Evolutionary conservation across 1,284 basidiomycete species (phyloP), one percentile per base, ranked within the genome.

Genomic region (Exobasidium cylindrosporum): DNA sequence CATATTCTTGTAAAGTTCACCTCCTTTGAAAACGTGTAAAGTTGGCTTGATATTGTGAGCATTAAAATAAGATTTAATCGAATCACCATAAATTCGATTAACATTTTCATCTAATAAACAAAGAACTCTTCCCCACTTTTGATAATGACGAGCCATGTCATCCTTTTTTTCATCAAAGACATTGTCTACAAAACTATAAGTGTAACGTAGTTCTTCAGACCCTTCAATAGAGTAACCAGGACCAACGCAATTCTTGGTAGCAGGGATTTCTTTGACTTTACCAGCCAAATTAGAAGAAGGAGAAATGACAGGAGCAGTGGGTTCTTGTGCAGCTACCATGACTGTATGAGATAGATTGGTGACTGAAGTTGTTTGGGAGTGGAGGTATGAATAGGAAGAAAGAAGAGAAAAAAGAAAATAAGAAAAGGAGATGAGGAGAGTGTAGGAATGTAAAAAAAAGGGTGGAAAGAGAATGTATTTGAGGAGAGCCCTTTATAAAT

Each of bases 1-100:
- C 81, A 82, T 81, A 67, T 72, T 82, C 80, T 83, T 83, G 79
- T 83, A 73, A 23, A 82, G 68, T 76, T 83, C 82, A 61, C 82
- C 82, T 21, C 81, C 82, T 58, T 82, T 81, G 78, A 83, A 80
- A 60, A 82, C 68, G 73, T 82, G 81, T 68, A 82, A 76, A 21
- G 79, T 82, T 59, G 81, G 73, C 58, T 71, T 73, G 64, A 83
- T 80, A 57, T 80, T 77, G 76, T 82, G 77, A 58, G 79, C 69
- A 54, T 69, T 69, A 64, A 83, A 82, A 78, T 82, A 76, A 55
- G 60, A 54, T 60, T 62, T 62, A 58, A 70, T 70, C 23, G 46
- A 72, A 67, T 78, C 65, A 72, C 81, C 73, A 69, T 80, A 80
- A 56, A 70, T 47, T 45, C 68, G 68, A 65, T 77, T 66, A 30